Percentiles rank a stretch among this genome's conserved stretches.
Evolutionary conservation across 1,139 yeast species (phyloP).

Genomic region (Geotrichum restrictum): DNA sequence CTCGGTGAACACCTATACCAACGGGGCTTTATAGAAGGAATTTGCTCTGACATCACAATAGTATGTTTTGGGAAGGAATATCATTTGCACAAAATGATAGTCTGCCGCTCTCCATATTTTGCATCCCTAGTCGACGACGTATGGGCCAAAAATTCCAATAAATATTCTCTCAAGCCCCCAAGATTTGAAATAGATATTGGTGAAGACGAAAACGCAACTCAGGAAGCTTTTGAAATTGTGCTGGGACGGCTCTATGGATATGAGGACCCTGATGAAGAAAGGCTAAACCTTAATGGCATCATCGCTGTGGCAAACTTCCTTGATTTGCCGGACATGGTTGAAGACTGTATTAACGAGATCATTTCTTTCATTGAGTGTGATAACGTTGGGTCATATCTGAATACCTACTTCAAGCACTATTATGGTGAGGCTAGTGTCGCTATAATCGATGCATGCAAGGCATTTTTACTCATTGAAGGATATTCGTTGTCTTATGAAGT

Average conservation of each 20-base stretch:
- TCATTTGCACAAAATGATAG: conserved; percentile 44
- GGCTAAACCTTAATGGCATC: conserved; percentile 39
- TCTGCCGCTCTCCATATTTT: conserved; percentile 48
- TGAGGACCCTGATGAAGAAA: conserved; percentile 35
- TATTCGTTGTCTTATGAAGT: conserved; percentile 43
- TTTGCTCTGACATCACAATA: conserved; percentile 47
- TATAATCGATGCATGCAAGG: conserved; percentile 46
- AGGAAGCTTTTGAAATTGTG: conserved; percentile 46
- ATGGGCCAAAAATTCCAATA: conserved; percentile 36
- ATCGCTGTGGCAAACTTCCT: conserved; percentile 50
- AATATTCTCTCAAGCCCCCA: too few species aligned
- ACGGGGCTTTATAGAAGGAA: conserved; percentile 44
- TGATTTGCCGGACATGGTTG: conserved; percentile 45
- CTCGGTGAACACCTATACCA: conserved; percentile 38
- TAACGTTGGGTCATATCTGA: conserved; percentile 40
- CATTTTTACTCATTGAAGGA: conserved; percentile 46
- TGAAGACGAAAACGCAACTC: conserved; percentile 41
- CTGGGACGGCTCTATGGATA: conserved; percentile 47
- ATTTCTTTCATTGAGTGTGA: conserved; percentile 37
- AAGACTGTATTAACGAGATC: conserved; percentile 43
- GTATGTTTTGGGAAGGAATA: conserved; percentile 45
- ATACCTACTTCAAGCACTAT: conserved; percentile 43
- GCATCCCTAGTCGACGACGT: conserved; percentile 42
- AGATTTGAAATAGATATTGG: conserved; percentile 39
- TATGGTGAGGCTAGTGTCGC: conserved; percentile 46